Conservation (phyloP, 2,329 filamentous ascomycete genomes). For the Anthostomella pinea region DNA sequence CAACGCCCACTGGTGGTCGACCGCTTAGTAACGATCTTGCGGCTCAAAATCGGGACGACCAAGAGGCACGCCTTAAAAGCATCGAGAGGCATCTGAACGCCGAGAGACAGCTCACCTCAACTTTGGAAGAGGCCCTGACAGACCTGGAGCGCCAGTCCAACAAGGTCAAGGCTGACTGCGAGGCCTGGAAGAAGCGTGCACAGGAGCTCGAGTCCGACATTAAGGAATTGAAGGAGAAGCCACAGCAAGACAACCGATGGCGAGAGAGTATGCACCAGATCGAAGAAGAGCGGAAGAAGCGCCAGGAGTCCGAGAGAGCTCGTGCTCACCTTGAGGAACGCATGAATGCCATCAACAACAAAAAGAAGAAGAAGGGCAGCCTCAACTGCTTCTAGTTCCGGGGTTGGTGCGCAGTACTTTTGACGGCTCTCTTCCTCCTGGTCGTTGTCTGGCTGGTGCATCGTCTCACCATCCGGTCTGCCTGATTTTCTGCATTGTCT, state of each 20-base stretch:
- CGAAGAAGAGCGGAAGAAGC: constrained; percentile 93
- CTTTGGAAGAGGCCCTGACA: constrained; percentile 90
- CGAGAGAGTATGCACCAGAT: constrained; percentile 73
- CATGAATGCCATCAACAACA: constrained; percentile 87
- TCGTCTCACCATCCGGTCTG: neutral
- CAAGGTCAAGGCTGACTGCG: constrained; percentile 86
- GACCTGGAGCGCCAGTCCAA: constrained; percentile 91
- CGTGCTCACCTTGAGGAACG: constrained; percentile 87
- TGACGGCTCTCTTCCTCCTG: constrained; percentile 14
- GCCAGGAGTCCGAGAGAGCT: constrained; percentile 85
- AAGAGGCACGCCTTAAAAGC: constrained; percentile 89
- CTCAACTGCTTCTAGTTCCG: constrained; percentile 88
- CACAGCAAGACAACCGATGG: constrained; percentile 57
- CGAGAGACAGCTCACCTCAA: constrained; percentile 93
- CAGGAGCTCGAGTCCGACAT: constrained; percentile 70
- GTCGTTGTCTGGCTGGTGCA: constrained; percentile 9
- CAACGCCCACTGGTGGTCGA: constrained; percentile 57
- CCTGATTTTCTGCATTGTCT: neutral
- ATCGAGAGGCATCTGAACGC: constrained; percentile 96
- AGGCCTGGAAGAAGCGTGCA: constrained; percentile 86
- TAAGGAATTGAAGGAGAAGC: constrained; percentile 59
- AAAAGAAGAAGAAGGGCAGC: constrained; percentile 93
- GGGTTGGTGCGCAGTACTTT: constrained; percentile 16
- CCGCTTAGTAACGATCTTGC: constrained; percentile 79
- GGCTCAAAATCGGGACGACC: constrained; percentile 85